Percentiles rank a stretch among this genome's conserved stretches.
phyloP scores from a whole-genome alignment of 768 basidiomycete genomes.

The Hericium rajendrae region DNA sequence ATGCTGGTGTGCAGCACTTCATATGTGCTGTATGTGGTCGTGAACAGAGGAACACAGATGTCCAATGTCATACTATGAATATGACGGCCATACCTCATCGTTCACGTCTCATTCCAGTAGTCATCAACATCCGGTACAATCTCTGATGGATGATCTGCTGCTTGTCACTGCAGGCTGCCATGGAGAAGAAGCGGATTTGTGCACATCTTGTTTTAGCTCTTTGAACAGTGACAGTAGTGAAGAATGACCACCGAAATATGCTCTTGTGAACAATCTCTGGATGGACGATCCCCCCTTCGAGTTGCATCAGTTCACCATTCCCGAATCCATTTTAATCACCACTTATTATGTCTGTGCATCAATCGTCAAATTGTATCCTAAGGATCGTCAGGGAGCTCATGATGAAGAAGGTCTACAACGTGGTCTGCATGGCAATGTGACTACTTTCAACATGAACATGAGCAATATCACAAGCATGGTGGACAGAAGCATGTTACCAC shows the following conservation, averaged over 20 bases:
- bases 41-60: background rate
- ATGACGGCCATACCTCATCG: background rate
- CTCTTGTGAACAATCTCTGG: conserved; percentile 30
- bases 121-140: no score
- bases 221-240: background rate
- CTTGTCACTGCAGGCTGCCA: background rate
- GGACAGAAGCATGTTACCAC: background rate
- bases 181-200: background rate
- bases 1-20: background rate
- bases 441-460: background rate
- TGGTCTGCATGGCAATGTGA: background rate
- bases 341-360: no score
- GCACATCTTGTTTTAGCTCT: background rate
- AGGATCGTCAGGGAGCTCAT: background rate
- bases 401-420: background rate
- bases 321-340: conserved; percentile 29
- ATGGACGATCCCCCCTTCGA: conserved; percentile 25
- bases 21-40: background rate
- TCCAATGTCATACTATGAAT: background rate
- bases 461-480: background rate
- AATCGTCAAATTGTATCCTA: conserved; percentile 17
- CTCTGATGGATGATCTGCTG: no score
- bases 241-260: background rate
- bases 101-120: background rate
- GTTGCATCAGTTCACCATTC: conserved; percentile 22